Percentiles rank a stretch among this genome's conserved stretches.
These are phyloP conservation scores for Didymellaceae sp. DNA, from an alignment of 2,329 filamentous ascomycete species.

Conservation along the genomic window DNA sequence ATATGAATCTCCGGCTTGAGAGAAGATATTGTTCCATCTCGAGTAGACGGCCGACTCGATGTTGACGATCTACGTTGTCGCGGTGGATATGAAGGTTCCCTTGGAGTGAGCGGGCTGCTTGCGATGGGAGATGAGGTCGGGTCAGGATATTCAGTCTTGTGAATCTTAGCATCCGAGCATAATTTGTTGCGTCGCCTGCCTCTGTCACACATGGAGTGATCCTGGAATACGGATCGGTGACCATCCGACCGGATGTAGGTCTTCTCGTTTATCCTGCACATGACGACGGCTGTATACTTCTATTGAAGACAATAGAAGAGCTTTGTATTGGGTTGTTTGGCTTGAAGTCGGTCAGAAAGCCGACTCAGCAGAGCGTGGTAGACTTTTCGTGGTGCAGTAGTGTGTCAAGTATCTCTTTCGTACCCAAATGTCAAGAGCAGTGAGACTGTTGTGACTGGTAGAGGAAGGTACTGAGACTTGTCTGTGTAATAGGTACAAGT, in stretches of 20 bases:
- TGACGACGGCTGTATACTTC: slow-evolving; percentile 17
- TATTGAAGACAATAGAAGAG: background rate
- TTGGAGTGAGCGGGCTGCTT: slow-evolving; percentile 40
- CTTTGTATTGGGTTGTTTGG: too few species aligned
- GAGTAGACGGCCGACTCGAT: slow-evolving; percentile 34
- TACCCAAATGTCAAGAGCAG: background rate
- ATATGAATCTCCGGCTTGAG: slow-evolving; percentile 41
- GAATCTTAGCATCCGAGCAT: slow-evolving; percentile 36
- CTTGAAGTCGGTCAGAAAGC: too few species aligned
- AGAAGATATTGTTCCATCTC: slow-evolving; percentile 26
- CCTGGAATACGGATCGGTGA: slow-evolving; percentile 31
- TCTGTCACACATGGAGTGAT: slow-evolving; percentile 34
- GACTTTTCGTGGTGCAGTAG: background rate
- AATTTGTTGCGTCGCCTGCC: slow-evolving; percentile 23
- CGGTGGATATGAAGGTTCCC: slow-evolving; percentile 25
- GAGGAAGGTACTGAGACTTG: background rate
- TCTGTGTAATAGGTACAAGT: slow-evolving; percentile 4
- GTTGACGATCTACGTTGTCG: slow-evolving; percentile 35
- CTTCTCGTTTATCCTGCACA: slow-evolving; percentile 45
- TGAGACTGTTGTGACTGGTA: background rate
- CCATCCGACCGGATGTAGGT: slow-evolving; percentile 38
- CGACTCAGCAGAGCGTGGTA: too few species aligned
- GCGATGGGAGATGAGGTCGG: slow-evolving; percentile 39
- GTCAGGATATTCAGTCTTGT: slow-evolving; percentile 37
- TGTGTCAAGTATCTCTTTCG: background rate